Evolutionary conservation across 768 basidiomycete species (phyloP).

Genomic region (Auriculariales sp.): DNA sequence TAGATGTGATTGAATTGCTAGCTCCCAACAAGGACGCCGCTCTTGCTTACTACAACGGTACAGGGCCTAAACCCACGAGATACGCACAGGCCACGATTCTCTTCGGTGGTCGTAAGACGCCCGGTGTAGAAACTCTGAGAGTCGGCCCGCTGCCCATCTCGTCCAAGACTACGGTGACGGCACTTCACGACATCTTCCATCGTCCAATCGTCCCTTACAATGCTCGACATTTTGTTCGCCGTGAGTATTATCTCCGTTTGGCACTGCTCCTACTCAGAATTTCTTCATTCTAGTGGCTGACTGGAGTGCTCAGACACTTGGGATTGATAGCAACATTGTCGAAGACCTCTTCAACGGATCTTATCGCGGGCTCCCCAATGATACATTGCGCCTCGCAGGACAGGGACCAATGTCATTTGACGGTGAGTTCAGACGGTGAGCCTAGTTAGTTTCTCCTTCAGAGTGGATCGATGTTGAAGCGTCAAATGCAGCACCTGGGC

Average conservation of each 20-base stretch:
- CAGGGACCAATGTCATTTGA: slow-evolving; percentile 44
- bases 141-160: slow-evolving; percentile 43
- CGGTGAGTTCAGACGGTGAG: slow-evolving; percentile 33
- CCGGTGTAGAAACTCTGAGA: slow-evolving; percentile 37
- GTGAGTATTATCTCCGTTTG: too few species aligned
- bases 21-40: slow-evolving; percentile 34
- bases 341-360: slow-evolving; percentile 2
- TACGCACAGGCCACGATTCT: slow-evolving; percentile 38
- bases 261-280: not conserved
- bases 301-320: not conserved
- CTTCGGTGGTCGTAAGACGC: slow-evolving; percentile 26
- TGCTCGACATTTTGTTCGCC: slow-evolving; percentile 16
- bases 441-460: slow-evolving; percentile 6
- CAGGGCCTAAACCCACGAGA: slow-evolving; percentile 17
- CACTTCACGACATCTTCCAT: slow-evolving; percentile 37
- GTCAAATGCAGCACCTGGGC: slow-evolving; percentile 26
- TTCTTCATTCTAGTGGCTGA: not conserved
- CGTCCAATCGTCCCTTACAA: slow-evolving; percentile 38
- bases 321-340: not conserved
- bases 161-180: slow-evolving; percentile 22
- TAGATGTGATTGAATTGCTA: slow-evolving; percentile 35
- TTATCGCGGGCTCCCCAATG: slow-evolving; percentile 25
- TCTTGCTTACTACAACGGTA: slow-evolving; percentile 27
- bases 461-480: not conserved
- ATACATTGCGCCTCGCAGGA: slow-evolving; percentile 32